Base-by-base conservation (phyloP, 306 rosid genomes). In the Corylus avellana region DNA sequence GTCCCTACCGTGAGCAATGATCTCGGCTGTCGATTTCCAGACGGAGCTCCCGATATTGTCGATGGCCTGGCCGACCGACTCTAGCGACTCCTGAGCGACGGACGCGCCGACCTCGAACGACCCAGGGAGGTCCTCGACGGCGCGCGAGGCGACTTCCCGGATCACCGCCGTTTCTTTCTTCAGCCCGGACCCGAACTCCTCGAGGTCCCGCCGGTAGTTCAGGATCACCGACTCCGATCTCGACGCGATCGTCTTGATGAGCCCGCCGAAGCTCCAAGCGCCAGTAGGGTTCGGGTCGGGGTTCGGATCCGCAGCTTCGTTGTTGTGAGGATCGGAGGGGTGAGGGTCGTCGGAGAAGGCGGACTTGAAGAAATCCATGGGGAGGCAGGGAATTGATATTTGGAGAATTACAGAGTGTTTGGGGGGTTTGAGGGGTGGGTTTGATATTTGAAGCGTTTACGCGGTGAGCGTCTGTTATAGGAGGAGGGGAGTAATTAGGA, bases 31-130 rank as follows among this genome's bases (percentile, higher is more conserved):
- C 77, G 99, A 93, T 27, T 88, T 93, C 99, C 98, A 95, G 5
- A 95, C 96, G 54, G 94, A 80, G 89, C 53, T 79, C 7, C 99
- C 96, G 75, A 95, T 90, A n/a, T 93, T 96, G 71, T 95, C 99
- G 50, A 95, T 93, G 49, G 96, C 99, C 68, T 95, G 94, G 22
- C 98, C 99, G 2, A 95, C 98, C 51, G 94, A 84, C 84, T 95
- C 99, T 6, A 95, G 97, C 78, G 98, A 95, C 22, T 85, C 94
- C 88, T 95, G 99, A 27, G 97, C 99, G 58, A 93, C 99, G 49
- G 97, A 84, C 35, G 99, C 88, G 75, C 98, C 98, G 48, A 17
- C 92, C 46, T 95, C 99, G 3, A 95, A 86, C 46, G 94, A 90
- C 22, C 82, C 69, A 20, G 98, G 98, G 44, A 95, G 87, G 75